Conservation (phyloP, 2,329 filamentous ascomycete genomes). For the Aspergillus clavatus region DNA sequence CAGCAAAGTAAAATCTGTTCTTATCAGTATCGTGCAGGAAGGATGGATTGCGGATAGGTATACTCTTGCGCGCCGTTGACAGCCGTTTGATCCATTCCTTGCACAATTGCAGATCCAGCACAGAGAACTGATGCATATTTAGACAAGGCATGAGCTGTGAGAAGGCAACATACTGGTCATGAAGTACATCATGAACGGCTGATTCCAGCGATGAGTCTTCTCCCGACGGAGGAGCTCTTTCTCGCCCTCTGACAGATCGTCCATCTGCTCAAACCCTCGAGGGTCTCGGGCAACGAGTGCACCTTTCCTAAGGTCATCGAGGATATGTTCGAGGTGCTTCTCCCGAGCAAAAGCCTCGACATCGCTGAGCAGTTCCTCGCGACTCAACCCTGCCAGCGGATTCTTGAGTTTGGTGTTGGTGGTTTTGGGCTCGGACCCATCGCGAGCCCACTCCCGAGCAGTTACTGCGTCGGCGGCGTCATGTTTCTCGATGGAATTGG, state of each 20-base stretch:
- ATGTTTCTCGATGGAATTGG: slow-evolving; percentile 8
- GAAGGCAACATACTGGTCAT: slow-evolving; percentile 6
- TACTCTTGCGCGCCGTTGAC: slow-evolving; percentile 43
- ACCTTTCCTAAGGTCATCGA: slow-evolving; percentile 44
- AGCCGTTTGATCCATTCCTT: slow-evolving; percentile 49
- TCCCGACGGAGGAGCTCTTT: slow-evolving; percentile 7
- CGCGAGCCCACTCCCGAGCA: slow-evolving; percentile 10
- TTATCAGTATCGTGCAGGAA: background rate
- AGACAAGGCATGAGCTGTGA: no score
- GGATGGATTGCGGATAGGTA: background rate
- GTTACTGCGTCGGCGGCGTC: slow-evolving; percentile 3
- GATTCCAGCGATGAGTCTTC: slow-evolving; percentile 10
- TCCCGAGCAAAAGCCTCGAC: slow-evolving; percentile 44
- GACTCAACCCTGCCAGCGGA: slow-evolving; percentile 24
- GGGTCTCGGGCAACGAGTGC: slow-evolving; percentile 71
- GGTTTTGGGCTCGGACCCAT: slow-evolving; percentile 1
- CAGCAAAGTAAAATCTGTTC: slow-evolving; percentile 23
- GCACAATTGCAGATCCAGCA: slow-evolving; percentile 46
- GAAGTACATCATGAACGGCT: slow-evolving; percentile 15
- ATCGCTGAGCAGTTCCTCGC: slow-evolving; percentile 25
- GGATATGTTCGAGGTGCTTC: slow-evolving; percentile 56
- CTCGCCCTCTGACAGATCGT: slow-evolving; percentile 32
- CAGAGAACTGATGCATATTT: slow-evolving; percentile 6
- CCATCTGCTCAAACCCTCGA: slow-evolving; percentile 56
- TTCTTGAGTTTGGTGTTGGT: slow-evolving; percentile 16